phyloP scores from a whole-genome alignment of 1,284 basidiomycete genomes.

The Pseudozyma tsukubaensis region DNA sequence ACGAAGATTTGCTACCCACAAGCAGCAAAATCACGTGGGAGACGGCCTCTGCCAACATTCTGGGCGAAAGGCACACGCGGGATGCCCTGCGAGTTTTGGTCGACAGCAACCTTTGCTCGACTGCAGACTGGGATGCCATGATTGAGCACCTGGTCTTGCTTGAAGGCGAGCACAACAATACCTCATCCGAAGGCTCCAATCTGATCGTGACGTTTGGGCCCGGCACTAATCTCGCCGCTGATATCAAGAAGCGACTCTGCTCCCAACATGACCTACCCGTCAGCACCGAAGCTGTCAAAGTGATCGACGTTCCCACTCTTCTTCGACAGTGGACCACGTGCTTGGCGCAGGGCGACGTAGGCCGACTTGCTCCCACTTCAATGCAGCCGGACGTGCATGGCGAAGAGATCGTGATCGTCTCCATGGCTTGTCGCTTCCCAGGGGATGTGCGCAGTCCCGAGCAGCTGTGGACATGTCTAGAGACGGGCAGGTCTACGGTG shows the following conservation, averaged over 20 bases:
- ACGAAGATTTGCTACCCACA: conserved; percentile 4
- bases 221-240: conserved; percentile 24
- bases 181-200: no score
- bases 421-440: conserved; percentile 53
- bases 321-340: conserved; percentile 4
- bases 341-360: neutral
- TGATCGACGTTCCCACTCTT: conserved; percentile 17
- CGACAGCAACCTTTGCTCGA: conserved; percentile 29
- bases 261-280: neutral
- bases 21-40: conserved; percentile 33
- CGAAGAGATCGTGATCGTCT: conserved; percentile 46
- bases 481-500: conserved; percentile 37
- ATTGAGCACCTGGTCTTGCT: conserved; percentile 17
- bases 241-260: conserved; percentile 15
- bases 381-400: conserved; percentile 21
- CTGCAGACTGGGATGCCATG: conserved; percentile 38
- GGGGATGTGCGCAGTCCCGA: conserved; percentile 47
- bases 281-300: neutral
- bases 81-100: conserved; percentile 14
- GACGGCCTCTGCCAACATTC: conserved; percentile 15
- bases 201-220: conserved; percentile 32
- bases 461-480: conserved; percentile 46
- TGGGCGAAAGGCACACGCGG: conserved; percentile 1
- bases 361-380: neutral
- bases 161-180: conserved; percentile 1